phyloP scores from a whole-genome alignment of 2,329 filamentous ascomycete genomes.

The Colletotrichum caudatum region DNA sequence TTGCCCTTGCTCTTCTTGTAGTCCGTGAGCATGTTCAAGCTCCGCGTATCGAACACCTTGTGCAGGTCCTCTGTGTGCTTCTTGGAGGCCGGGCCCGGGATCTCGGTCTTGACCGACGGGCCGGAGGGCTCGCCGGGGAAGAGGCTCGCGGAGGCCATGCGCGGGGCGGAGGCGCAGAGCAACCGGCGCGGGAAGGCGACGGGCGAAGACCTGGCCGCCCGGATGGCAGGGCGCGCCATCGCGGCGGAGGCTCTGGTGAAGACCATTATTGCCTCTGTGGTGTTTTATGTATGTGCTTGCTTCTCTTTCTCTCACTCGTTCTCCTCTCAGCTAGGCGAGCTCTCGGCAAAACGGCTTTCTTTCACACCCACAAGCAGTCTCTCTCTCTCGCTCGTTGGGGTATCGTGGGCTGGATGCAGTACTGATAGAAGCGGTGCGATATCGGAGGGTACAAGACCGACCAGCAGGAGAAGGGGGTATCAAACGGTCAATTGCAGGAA shows the following conservation, averaged over 20 bases:
- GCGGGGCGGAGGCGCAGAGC: conserved; percentile 34
- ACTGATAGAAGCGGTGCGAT: conserved; percentile 23
- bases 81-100: conserved; percentile 82
- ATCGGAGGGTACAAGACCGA: conserved; percentile 24
- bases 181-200: conserved; percentile 21
- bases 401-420: background rate
- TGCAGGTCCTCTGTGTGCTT: conserved; percentile 77
- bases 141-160: conserved; percentile 48
- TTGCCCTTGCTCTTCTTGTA: conserved; percentile 82
- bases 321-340: background rate
- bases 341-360: background rate
- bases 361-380: background rate
- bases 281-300: background rate
- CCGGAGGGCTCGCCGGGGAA: conserved; percentile 63
- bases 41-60: conserved; percentile 86
- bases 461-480: background rate
- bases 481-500: conserved; percentile 27
- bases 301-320: background rate
- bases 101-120: conserved; percentile 67
- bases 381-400: background rate
- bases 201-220: conserved; percentile 28
- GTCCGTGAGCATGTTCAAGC: conserved; percentile 85
- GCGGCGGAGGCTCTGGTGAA: conserved; percentile 34
- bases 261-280: conserved; percentile 30
- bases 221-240: conserved; percentile 36